Base-by-base conservation (phyloP, 768 basidiomycete species). In the Suillus cothurnatus region DNA sequence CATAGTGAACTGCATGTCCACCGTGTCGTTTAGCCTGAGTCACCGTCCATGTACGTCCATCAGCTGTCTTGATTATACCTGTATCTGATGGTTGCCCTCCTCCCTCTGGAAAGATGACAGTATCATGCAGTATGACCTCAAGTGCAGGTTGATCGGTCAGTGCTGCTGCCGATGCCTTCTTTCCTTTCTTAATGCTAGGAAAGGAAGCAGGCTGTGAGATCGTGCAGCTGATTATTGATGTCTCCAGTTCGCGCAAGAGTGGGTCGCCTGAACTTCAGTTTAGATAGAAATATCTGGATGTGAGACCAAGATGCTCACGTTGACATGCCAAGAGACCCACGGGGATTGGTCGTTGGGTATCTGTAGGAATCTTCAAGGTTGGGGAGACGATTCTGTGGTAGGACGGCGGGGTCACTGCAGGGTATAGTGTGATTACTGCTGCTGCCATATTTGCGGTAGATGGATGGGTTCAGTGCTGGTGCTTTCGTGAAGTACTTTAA, bases 281-380 rank as follows among this genome's bases (percentile, higher is more conserved):
- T 11, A 26, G 64, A 64, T 56, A 34, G 53, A 62, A 45, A 58
- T 62, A 45, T n/a, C 21, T 66, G 28, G 15, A 53, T 61, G 26
- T 61, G 61, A 47, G 67, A 32, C 43, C 57, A 53, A 49, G 60
- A 66, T 43, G 64, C 78, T 69, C 78, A 90, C 91, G 88, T 82
- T 93, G 91, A 73, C 92, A 94, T 21, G 90, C 87, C 34, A 94
- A 80, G 19, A 93, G 80, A 53, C 92, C 92, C 45, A 94, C 91
- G 43, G 90, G 91, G 45, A 90, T 82, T 21, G 89, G 74, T 7
- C 78, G 66, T 38, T 75, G 75, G 28, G 81, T 77, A 63, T 87
- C 82, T 23, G 81, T 75, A n/a, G 89, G 84, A 59, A 91, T 73
- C 38, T 64, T 74, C 15, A 92, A 78, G 19, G 85, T 84, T 6